Base-by-base conservation (phyloP, 2,329 filamentous ascomycete species). In the Cladosporium sp. region DNA sequence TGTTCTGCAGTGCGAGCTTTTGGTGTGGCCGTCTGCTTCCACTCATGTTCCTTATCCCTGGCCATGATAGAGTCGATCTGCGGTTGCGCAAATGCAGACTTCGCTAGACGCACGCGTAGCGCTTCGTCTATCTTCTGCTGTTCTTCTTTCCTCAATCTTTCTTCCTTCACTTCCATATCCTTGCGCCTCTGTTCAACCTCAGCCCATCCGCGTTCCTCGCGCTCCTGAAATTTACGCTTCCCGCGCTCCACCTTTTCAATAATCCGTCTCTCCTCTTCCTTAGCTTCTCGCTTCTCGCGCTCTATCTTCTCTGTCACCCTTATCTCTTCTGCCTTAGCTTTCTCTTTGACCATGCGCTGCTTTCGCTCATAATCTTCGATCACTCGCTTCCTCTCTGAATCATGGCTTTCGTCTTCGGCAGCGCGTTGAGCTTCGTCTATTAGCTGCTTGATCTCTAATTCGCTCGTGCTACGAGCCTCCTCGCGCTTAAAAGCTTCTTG, bases 1-100 rank as follows among this genome's bases (percentile, higher is more conserved):
- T n/a, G n/a, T n/a, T n/a, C n/a, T n/a, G n/a, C n/a, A n/a, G n/a
- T n/a, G n/a, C n/a, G n/a, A n/a, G n/a, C n/a, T n/a, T n/a, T n/a
- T n/a, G n/a, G n/a, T n/a, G n/a, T n/a, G n/a, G n/a, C n/a, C n/a
- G n/a, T n/a, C n/a, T n/a, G n/a, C n/a, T n/a, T n/a, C n/a, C n/a
- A n/a, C n/a, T n/a, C n/a, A n/a, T n/a, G n/a, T n/a, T 71, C 70
- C 62, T 77, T 77, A 62, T 78, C 75, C 13, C 77, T 75, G 57
- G 77, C 73, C 47, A 79, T 70, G 63, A 79, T 75, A 35, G 72
- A 72, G 45, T 79, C 74, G 60, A 80, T 79, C 59, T 77, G 75
- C 58, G 75, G 73, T 52, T 77, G 72, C 40, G 77, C 73, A 62
- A 77, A 78, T 45, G 77, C 77, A 15, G 75, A 71, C 54, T 75